Percentiles rank a stretch among this genome's conserved stretches.
Evolutionary conservation across 495 filamentous ascomycete species (phyloP).

Genomic region (Hamigera avellanea): DNA sequence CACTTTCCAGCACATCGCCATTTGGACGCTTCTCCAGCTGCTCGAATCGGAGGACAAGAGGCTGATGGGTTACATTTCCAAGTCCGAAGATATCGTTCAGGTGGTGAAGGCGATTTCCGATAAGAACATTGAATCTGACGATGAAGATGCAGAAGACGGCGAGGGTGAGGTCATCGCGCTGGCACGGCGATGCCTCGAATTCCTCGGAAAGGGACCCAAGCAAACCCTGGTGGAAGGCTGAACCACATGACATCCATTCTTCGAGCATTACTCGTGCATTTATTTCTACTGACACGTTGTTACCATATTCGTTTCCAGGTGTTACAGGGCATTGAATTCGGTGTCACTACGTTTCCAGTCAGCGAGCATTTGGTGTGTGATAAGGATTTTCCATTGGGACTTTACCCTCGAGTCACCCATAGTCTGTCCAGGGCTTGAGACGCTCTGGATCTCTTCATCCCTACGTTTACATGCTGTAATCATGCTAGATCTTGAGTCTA

Average conservation of each 20-base stretch:
- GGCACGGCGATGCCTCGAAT: constrained; percentile 77
- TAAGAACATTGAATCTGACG: constrained; percentile 80
- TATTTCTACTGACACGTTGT: constrained; percentile 4
- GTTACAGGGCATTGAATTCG: constrained; percentile 26
- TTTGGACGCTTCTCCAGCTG: constrained; percentile 93
- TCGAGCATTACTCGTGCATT: neutral
- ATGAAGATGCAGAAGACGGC: constrained; percentile 79
- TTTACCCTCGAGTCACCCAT: too few species aligned
- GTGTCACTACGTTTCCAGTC: constrained; percentile 11
- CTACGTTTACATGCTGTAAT: constrained; percentile 24
- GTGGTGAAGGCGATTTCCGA: constrained; percentile 87
- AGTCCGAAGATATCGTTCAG: constrained; percentile 77
- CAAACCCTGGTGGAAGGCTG: constrained; percentile 46
- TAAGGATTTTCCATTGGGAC: constrained; percentile 5
- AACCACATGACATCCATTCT: constrained; percentile 1
- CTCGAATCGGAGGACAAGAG: constrained; percentile 87
- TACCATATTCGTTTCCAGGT: constrained; percentile 10
- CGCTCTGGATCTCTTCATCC: neutral
- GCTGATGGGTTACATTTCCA: constrained; percentile 71
- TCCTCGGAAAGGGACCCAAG: constrained; percentile 54
- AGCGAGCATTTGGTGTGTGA: constrained; percentile 31
- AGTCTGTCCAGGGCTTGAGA: too few species aligned
- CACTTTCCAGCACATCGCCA: constrained; percentile 98
- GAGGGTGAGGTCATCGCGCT: constrained; percentile 93
- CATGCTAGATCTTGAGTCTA: constrained; percentile 20